These are phyloP conservation scores for Apiospora aurea DNA, from an alignment of 2,329 filamentous ascomycete species.

Conservation along the genomic window DNA sequence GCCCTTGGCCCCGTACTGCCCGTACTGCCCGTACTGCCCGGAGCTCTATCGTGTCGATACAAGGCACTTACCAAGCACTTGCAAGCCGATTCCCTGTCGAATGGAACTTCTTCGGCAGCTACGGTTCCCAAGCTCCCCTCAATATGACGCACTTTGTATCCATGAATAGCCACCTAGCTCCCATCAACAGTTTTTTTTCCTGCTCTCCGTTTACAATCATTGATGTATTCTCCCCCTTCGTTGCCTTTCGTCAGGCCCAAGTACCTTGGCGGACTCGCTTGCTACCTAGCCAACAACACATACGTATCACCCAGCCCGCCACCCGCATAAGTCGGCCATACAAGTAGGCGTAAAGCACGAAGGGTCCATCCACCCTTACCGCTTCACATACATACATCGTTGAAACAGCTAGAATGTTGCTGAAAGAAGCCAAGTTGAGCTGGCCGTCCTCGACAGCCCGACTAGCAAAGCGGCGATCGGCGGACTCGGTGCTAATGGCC, in stretches of 20 bases:
- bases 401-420: constrained; percentile 16
- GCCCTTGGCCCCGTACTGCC: background rate
- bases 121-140: constrained; percentile 11
- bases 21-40: background rate
- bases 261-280: background rate
- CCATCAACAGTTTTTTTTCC: background rate
- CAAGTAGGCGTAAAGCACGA: background rate
- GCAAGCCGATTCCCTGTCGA: constrained; percentile 10
- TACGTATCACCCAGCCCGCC: background rate
- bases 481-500: background rate
- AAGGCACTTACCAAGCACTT: background rate
- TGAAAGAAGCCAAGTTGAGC: background rate
- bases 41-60: constrained; percentile 2
- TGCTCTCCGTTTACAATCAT: background rate
- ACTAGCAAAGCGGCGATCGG: background rate
- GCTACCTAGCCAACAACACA: background rate
- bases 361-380: constrained; percentile 5
- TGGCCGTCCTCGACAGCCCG: background rate
- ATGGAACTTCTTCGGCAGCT: constrained; percentile 21
- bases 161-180: constrained; percentile 19
- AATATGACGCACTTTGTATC: constrained; percentile 14
- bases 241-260: background rate
- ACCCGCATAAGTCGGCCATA: constrained; percentile 7
- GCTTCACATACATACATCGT: background rate
- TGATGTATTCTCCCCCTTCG: background rate